Base-by-base conservation (phyloP, 2,329 filamentous ascomycete species). In the Ramularia endophylla region DNA sequence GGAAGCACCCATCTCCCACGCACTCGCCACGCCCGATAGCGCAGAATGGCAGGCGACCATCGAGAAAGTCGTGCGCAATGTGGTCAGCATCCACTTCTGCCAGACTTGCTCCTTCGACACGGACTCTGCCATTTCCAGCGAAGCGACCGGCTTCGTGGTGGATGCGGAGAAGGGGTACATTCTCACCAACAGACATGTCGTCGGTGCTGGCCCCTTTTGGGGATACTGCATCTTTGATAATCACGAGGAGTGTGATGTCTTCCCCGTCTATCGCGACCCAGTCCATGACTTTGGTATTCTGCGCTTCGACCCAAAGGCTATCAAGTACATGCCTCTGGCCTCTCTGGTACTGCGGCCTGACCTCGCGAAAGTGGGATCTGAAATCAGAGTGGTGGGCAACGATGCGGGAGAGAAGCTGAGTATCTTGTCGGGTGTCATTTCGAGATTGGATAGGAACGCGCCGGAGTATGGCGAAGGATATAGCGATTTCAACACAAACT, bases 161-260 rank as follows among this genome's bases (percentile, higher is more conserved):
- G 92, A 98, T 68, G 87, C 92, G 4, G 83, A 95, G 67, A 81
- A 80, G 63, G 92, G 92, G 63, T 84, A 70, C 55, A 83, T 70
- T 41, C 60, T 74, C 47, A 74, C 71, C 37, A 74, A 74, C 55
- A 64, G 70, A 46, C 92, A 98, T 69, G 92, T 98, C 22, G 92
- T 97, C 30, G 88, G 92, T 51, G 78, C 92, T 1, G 92, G 92
- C 1, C 92, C 92, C 1, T 98, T 98, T 67, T 97, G 90, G 84
- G 92, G 92, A 35, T 95, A 94, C 68, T 89, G 86, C 62, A 89
- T 98, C 54, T 98, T 98, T 64, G 94, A 98, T 65, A 98, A 98
- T 62, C 92, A 98, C 65, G 92, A 98, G 63, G 80, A 84, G 65
- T 92, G 92, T 55, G 92, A 98, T 63, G 90, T 94, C 35, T 87